phyloP scores from a whole-genome alignment of 495 filamentous ascomycete species.

The Cercophora newfieldiana region DNA sequence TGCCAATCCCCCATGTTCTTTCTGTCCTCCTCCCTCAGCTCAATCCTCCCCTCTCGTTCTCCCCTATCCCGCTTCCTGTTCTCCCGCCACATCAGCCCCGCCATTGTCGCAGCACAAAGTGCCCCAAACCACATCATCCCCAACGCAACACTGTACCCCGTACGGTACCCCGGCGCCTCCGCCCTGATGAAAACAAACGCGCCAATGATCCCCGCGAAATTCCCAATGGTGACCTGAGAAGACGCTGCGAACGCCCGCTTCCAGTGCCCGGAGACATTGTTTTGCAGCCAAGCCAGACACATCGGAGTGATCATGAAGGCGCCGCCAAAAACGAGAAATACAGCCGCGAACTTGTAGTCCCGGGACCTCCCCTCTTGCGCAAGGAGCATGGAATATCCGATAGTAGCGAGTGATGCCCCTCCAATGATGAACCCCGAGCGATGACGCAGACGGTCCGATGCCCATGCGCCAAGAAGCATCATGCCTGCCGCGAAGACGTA shows the following conservation, averaged over 20 bases:
- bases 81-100: constrained; percentile 58
- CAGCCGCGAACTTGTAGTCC: constrained; percentile 69
- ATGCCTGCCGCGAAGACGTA: constrained; percentile 65
- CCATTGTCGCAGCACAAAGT: constrained; percentile 45
- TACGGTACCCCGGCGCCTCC: constrained; percentile 64
- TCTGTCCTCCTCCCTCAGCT: constrained; percentile 51
- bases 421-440: constrained; percentile 61
- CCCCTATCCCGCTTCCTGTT: constrained; percentile 56
- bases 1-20: constrained; percentile 68
- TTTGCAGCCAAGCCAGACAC: constrained; percentile 56
- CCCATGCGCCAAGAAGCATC: constrained; percentile 57
- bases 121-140: constrained; percentile 55
- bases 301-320: constrained; percentile 68
- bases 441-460: constrained; percentile 58
- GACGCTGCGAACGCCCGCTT: constrained; percentile 59
- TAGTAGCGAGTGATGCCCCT: constrained; percentile 46
- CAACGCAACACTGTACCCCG: constrained; percentile 68
- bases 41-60: constrained; percentile 54
- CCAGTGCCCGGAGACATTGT: constrained; percentile 59
- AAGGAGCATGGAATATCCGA: constrained; percentile 37
- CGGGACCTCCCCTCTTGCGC: constrained; percentile 60
- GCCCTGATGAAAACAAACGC: constrained; percentile 64
- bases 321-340: constrained; percentile 63
- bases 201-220: constrained; percentile 65
- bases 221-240: constrained; percentile 63